A percentile compares a stretch with the other conserved stretches of the same genome.
phyloP scores from a whole-genome alignment of 805 yeast genomes.

The Metschnikowia koreensis region DNA sequence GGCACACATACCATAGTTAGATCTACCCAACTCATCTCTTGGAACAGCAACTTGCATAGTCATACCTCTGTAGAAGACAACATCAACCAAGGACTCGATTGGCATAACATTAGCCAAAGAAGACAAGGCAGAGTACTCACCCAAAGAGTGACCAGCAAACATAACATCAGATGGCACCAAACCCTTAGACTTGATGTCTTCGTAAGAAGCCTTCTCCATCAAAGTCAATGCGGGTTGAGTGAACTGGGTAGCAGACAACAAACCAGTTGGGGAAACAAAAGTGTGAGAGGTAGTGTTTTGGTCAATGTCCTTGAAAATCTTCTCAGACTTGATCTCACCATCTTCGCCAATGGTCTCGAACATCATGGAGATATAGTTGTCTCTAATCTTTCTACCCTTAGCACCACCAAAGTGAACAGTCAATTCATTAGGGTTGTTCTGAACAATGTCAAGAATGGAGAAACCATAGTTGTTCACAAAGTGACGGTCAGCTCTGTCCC shows the following conservation, averaged over 20 bases:
- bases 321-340: constrained; percentile 84
- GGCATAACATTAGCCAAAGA: constrained; percentile 99
- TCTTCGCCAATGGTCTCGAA: constrained; percentile 89
- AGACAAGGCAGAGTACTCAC: constrained; percentile 97
- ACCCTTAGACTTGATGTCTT: constrained; percentile 95
- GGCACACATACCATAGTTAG: constrained; percentile 99
- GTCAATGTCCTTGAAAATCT: constrained; percentile 90
- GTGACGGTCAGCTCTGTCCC: constrained; percentile 97
- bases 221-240: constrained; percentile 98
- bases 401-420: constrained; percentile 98
- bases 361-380: constrained; percentile 94
- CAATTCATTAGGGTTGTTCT: constrained; percentile 90
- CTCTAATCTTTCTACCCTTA: constrained; percentile 91
- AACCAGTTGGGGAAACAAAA: constrained; percentile 89
- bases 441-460: constrained; percentile 93
- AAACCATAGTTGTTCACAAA: constrained; percentile 93
- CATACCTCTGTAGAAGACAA: constrained; percentile 99
- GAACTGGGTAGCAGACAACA: constrained; percentile 96
- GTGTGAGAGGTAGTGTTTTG: constrained; percentile 80
- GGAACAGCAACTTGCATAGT: constrained; percentile 99
- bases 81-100: constrained; percentile 93
- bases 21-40: constrained; percentile 91
- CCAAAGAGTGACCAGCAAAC: constrained; percentile 99
- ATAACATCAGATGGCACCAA: constrained; percentile 88
- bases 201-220: constrained; percentile 99